Evolutionary conservation across 768 basidiomycete genomes (phyloP).

Genomic region (Crassisporium funariophilum): DNA sequence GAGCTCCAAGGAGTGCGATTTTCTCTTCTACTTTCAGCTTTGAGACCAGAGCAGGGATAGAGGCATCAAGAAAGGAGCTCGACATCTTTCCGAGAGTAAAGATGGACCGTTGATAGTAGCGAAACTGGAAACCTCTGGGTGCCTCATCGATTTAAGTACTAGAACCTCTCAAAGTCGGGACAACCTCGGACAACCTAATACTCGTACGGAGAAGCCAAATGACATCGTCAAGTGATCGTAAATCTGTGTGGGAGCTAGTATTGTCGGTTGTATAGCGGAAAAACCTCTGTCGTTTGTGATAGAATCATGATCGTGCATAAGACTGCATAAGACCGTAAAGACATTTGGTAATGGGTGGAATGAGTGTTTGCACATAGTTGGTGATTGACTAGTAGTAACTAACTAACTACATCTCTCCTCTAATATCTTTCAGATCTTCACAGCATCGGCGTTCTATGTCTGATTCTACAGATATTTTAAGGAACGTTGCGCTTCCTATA

Average conservation of each 20-base stretch:
- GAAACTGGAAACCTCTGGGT: too few relatives aligned
- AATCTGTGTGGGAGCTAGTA: constrained; percentile 26
- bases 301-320: not conserved
- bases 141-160: too few relatives aligned
- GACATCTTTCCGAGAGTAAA: too few relatives aligned
- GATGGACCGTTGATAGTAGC: too few relatives aligned
- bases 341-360: not conserved
- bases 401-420: not conserved
- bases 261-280: constrained; percentile 4
- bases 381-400: not conserved
- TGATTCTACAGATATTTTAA: constrained; percentile 44
- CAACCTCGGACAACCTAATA: too few relatives aligned
- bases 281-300: constrained; percentile 6
- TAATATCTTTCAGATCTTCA: not conserved
- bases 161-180: too few relatives aligned
- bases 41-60: constrained; percentile 52
- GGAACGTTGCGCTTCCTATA: constrained; percentile 66
- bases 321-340: too few relatives aligned
- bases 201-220: too few relatives aligned
- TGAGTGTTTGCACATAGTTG: too few relatives aligned
- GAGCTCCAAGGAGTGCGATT: constrained; percentile 61
- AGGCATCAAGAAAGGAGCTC: constrained; percentile 54
- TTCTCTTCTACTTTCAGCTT: constrained; percentile 64
- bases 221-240: too few relatives aligned
- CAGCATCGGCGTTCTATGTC: constrained; percentile 7